Conservation (phyloP, 2,329 filamentous ascomycete species). For the Sphaerulina vaccinii region DNA sequence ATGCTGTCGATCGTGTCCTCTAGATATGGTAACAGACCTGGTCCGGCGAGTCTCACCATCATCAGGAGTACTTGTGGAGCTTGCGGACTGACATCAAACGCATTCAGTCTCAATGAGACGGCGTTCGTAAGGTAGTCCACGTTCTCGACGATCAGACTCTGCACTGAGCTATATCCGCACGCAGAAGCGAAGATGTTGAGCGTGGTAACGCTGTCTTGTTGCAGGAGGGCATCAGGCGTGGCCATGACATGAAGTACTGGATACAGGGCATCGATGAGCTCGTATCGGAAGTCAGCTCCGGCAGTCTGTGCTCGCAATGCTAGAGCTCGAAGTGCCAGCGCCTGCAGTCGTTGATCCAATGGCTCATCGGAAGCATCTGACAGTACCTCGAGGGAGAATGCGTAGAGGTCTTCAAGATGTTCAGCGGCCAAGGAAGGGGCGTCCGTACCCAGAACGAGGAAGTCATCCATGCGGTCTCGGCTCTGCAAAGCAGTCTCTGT, state of each 20-base stretch:
- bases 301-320: constrained; percentile 71
- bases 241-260: constrained; percentile 87
- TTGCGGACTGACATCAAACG: constrained; percentile 86
- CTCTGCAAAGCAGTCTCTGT: constrained; percentile 58
- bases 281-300: constrained; percentile 69
- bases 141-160: constrained; percentile 80
- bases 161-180: constrained; percentile 72
- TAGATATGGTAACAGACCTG: constrained; percentile 77
- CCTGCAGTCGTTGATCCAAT: constrained; percentile 69
- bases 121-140: constrained; percentile 97
- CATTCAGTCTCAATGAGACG: constrained; percentile 82
- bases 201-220: constrained; percentile 77
- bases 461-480: constrained; percentile 60
- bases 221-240: constrained; percentile 64
- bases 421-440: constrained; percentile 12
- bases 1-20: constrained; percentile 90
- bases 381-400: constrained; percentile 64
- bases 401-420: constrained; percentile 63
- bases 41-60: constrained; percentile 88
- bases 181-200: constrained; percentile 75
- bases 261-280: constrained; percentile 88
- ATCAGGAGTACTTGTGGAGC: constrained; percentile 87
- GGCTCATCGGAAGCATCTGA: constrained; percentile 42
- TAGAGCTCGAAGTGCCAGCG: constrained; percentile 76
- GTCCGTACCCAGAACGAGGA: constrained; percentile 48